phyloP scores from a whole-genome alignment of 2,329 filamentous ascomycete genomes.

The Nannizziopsis arthrosporioides region DNA sequence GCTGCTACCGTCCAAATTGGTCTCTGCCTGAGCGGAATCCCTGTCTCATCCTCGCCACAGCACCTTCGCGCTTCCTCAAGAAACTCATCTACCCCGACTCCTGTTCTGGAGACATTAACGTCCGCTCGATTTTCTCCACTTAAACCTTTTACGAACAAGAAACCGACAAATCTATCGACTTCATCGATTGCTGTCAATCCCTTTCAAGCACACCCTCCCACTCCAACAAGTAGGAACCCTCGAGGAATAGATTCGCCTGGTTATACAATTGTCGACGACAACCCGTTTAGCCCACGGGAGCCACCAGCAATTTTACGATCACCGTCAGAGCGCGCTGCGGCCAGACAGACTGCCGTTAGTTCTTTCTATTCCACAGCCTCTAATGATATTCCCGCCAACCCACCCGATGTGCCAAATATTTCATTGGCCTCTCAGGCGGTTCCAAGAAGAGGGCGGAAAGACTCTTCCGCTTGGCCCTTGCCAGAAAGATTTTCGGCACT shows the following conservation, averaged over 20 bases:
- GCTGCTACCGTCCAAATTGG: slow-evolving; percentile 22
- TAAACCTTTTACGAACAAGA: neutral
- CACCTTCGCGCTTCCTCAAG: neutral
- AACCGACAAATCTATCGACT: neutral
- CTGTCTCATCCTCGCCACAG: slow-evolving; percentile 5
- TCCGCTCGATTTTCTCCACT: neutral
- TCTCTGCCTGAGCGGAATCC: slow-evolving; percentile 19
- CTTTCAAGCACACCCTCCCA: slow-evolving; percentile 2
- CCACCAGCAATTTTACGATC: neutral
- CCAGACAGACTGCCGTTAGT: neutral
- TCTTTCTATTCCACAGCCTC: neutral
- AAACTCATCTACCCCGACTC: neutral
- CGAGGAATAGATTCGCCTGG: neutral
- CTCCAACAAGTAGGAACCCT: neutral
- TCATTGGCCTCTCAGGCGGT: slow-evolving; percentile 1
- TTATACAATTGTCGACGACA: neutral
- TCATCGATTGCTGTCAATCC: neutral
- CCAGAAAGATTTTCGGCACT: neutral
- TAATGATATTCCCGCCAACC: neutral
- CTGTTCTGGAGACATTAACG: slow-evolving; percentile 1
- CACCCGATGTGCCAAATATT: neutral
- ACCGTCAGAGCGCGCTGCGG: neutral
- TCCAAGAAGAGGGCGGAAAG: slow-evolving; percentile 3
- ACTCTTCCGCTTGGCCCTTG: slow-evolving; percentile 2
- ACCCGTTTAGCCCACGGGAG: neutral